These are phyloP conservation scores for Pseudozyma pruni DNA, from an alignment of 1,284 basidiomycete genomes.

Conservation along the genomic window DNA sequence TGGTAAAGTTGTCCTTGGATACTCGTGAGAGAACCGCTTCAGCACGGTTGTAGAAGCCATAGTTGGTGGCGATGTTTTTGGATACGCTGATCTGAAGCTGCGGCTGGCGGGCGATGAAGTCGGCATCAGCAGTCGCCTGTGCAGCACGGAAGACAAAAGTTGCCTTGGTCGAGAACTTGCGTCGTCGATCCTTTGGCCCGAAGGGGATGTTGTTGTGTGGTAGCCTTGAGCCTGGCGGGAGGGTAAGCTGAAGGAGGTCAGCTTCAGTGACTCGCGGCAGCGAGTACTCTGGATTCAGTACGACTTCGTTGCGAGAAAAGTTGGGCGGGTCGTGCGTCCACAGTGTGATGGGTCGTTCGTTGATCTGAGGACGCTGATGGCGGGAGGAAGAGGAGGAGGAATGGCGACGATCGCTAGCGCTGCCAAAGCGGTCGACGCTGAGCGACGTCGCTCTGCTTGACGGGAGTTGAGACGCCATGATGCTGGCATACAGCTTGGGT, in stretches of 20 bases:
- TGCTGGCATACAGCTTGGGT: neutral
- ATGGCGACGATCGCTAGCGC: slow-evolving; percentile 35
- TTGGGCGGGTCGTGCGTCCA: slow-evolving; percentile 67
- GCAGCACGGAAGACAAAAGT: slow-evolving; percentile 58
- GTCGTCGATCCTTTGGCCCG: slow-evolving; percentile 30
- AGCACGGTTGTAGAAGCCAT: slow-evolving; percentile 58
- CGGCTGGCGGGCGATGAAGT: slow-evolving; percentile 48
- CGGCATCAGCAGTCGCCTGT: slow-evolving; percentile 55
- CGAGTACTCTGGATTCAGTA: slow-evolving; percentile 60
- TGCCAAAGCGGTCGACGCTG: slow-evolving; percentile 48
- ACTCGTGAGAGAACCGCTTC: slow-evolving; percentile 58
- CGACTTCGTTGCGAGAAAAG: slow-evolving; percentile 62
- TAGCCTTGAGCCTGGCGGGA: slow-evolving; percentile 21
- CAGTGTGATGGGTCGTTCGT: slow-evolving; percentile 47
- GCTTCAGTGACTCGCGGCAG: slow-evolving; percentile 55
- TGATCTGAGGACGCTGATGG: slow-evolving; percentile 44
- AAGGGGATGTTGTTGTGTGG: slow-evolving; percentile 32
- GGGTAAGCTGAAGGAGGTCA: slow-evolving; percentile 58
- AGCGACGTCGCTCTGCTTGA: slow-evolving; percentile 42
- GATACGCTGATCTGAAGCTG: slow-evolving; percentile 63
- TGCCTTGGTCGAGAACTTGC: slow-evolving; percentile 27
- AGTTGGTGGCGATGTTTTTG: slow-evolving; percentile 53
- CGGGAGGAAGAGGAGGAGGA: slow-evolving; percentile 39
- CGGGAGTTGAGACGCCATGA: slow-evolving; percentile 16
- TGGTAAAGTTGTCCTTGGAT: slow-evolving; percentile 46